Evolutionary conservation across 2,329 filamentous ascomycete species (phyloP), one percentile per base, ranked within the genome.

Genomic region (Ceratocystis eucalypticola): DNA sequence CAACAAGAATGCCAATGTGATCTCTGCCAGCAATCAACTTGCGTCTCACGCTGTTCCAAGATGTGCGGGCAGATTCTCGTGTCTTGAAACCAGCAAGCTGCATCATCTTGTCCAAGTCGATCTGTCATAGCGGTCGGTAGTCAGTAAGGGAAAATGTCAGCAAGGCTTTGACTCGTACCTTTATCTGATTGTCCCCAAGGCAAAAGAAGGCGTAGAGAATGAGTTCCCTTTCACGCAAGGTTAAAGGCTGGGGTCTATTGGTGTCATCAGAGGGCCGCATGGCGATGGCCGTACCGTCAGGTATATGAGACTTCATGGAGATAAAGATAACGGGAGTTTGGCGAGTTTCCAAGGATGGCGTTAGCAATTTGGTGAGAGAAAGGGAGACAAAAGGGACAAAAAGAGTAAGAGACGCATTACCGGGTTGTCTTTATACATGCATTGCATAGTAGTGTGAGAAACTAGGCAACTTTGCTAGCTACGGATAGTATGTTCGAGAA

Each of bases 11-110:
- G 15, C 33, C 22, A 10, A 62, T 28, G 33, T 62, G 33, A 37
- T 62, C 33, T 62, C 25, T 62, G 33, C 59, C 37, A 8, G 59
- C 37, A 22, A 62, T 15, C 33, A 62, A 44, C 37, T 45, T 62
- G 33, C 59, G 59, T 20, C 44, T 62, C 33, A 62, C 33, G 20
- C 44, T 41, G 59, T 45, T 28, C 59, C 59, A 62, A 20, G 15
- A 62, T 10, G 30, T 20, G 5, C 44, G 37, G 20, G 59, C 33
- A 7, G 59, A 62, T 1, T 25, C n/a, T 25, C 20, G 22, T 22
- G 37, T 62, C 2, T 20, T 45, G 30, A 62, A 45, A 1, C 59
- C 59, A 10, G 33, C 59, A 33, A 45, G 8, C 3, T 45, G 7
- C 37, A 15, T 45, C 59, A 41, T 25, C 20, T 22, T 12, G 12